Evolutionary conservation across 1,284 basidiomycete genomes (phyloP), one percentile per base, ranked within the genome.

Genomic region (Tremellales sp.): DNA sequence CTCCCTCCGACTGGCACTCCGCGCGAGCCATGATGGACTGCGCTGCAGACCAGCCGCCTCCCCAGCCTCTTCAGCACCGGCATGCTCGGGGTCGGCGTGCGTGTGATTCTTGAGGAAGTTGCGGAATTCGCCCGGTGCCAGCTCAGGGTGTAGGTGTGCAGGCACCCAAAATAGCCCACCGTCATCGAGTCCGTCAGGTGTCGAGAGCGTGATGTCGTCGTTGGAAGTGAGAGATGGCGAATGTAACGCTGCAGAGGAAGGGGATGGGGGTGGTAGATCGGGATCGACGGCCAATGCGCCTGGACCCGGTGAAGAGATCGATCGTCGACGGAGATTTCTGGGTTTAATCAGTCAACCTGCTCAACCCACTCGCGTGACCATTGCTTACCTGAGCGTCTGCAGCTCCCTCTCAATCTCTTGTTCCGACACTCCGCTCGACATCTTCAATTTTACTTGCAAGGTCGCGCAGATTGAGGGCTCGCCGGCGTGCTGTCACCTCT

Each of bases 51-150:
- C 64, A 29, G 60, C 51, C 2, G 57, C 54, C 19, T 64, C 63
- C 7, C 56, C 59, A 11, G 61, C 67, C 49, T 62, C 57, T 56
- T 61, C 51, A 57, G 37, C 51, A 53, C 65, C 45, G 26, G 75
- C 80, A 64, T 85, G 83, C 25, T 77, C 61, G 1, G 70, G 80
- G 75, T 67, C 83, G 76, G 50, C 57, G 31, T 70, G 70, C 2
- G 93, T 84, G 76, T 97, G 94, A 62, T 96, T 88, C 72, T 93
- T 89, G 60, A 98, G 82, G 67, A 97, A 97, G 24, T 85, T 85
- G 52, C 90, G 84, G 74, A 98, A 98, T 74, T 97, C 91, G 45
- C 85, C 84, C 10, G 96, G 96, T 1, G 93, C 94, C 67, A 98
- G 88, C 77, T 98, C 94, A 19, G 94, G 96, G 69, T 98, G 94